Evolutionary conservation across 2,329 filamentous ascomycete genomes (phyloP).

Genomic region (Ceratocystis cacaofunesta): DNA sequence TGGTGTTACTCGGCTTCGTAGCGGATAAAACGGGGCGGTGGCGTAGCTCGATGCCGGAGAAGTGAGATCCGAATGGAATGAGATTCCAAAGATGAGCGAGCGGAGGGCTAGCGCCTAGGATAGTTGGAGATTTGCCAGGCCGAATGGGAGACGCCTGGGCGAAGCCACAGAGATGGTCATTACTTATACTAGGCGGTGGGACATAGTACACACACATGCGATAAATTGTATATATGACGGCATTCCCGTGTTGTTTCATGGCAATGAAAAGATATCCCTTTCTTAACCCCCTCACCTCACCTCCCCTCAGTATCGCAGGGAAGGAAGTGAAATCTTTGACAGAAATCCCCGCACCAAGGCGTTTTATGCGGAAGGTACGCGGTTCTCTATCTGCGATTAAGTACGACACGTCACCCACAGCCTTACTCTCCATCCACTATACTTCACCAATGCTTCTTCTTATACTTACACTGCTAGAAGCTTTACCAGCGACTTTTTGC

Average conservation of each 20-base stretch:
- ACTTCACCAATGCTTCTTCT: not conserved
- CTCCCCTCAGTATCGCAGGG: not conserved
- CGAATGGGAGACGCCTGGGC: not conserved
- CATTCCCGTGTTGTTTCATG: not conserved
- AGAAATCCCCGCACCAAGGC: not conserved
- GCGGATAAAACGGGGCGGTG: not conserved
- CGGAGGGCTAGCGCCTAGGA: not conserved
- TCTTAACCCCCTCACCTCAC: no score
- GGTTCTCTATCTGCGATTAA: not conserved
- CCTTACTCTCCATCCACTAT: not conserved
- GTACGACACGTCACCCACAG: not conserved
- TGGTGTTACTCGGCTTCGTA: slow-evolving; percentile 27
- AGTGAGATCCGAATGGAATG: not conserved
- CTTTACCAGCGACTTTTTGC: not conserved
- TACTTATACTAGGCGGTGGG: no score
- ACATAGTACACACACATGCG: no score
- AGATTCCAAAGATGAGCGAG: not conserved
- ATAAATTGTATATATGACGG: not conserved
- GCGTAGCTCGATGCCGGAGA: not conserved
- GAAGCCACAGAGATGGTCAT: no score
- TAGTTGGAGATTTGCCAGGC: not conserved
- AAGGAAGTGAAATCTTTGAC: not conserved
- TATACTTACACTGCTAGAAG: not conserved
- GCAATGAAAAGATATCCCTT: no score
- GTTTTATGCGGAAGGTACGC: not conserved